These are phyloP conservation scores for Plasmodium cynomolgi DNA, from an alignment of 169 alveolate species.

Conservation along the genomic window DNA sequence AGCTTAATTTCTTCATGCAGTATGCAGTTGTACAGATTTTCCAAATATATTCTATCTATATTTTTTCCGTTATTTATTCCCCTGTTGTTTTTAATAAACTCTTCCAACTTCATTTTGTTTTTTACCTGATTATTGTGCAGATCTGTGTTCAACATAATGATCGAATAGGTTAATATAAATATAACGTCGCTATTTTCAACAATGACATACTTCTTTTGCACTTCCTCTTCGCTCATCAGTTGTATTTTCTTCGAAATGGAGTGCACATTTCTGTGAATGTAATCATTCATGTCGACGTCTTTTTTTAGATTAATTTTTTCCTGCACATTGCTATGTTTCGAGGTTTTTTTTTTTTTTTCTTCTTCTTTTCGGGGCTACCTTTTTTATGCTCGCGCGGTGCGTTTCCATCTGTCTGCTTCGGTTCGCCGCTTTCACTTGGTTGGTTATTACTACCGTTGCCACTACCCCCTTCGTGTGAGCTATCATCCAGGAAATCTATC, in stretches of 20 bases:
- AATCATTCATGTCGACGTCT: slow-evolving; percentile 44
- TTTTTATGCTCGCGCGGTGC: slow-evolving; percentile 9
- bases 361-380: background rate
- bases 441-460: slow-evolving; percentile 6
- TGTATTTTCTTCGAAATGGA: slow-evolving; percentile 35
- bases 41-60: slow-evolving; percentile 83
- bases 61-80: slow-evolving; percentile 92
- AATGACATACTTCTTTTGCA: slow-evolving; percentile 74
- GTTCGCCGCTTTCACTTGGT: background rate
- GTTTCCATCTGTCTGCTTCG: background rate
- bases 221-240: slow-evolving; percentile 67
- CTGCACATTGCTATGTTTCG: slow-evolving; percentile 1
- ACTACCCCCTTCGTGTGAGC: slow-evolving; percentile 39
- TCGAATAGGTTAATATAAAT: slow-evolving; percentile 90
- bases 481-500: slow-evolving; percentile 85
- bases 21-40: slow-evolving; percentile 82
- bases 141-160: slow-evolving; percentile 93
- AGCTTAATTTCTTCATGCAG: slow-evolving; percentile 79
- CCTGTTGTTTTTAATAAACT: slow-evolving; percentile 90
- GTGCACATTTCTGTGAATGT: slow-evolving; percentile 50
- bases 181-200: slow-evolving; percentile 88
- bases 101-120: slow-evolving; percentile 90
- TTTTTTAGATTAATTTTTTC: slow-evolving; percentile 51
- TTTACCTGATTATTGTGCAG: slow-evolving; percentile 91
- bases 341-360: background rate